Conservation (phyloP, 352 stramenopile genomes). For the Phytophthora tentaculata region DNA sequence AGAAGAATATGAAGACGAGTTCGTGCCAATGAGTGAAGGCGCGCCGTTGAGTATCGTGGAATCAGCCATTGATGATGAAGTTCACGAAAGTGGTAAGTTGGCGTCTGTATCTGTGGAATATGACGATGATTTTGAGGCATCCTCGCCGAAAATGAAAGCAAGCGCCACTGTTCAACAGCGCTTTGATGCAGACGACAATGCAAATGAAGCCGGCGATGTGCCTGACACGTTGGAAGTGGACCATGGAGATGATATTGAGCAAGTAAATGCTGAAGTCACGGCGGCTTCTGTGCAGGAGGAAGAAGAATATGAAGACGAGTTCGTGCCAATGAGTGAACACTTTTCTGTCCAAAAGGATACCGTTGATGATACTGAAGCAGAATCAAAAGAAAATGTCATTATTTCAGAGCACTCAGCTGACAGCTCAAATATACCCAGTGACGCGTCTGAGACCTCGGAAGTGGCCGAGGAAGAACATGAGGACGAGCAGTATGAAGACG, state of each 20-base stretch:
- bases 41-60: too few species aligned
- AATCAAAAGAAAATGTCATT: too few species aligned
- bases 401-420: too few species aligned
- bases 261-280: constrained; percentile 6
- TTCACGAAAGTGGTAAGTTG: background rate
- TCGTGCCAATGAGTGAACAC: constrained; percentile 37
- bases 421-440: too few species aligned
- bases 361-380: constrained; percentile 4
- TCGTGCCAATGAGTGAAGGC: constrained; percentile 40
- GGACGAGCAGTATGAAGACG: constrained; percentile 11
- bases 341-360: background rate
- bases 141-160: background rate
- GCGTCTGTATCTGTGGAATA: too few species aligned
- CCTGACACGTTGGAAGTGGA: constrained; percentile 3
- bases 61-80: background rate
- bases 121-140: too few species aligned
- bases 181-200: background rate
- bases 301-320: constrained; percentile 54
- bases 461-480: constrained; percentile 21
- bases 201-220: background rate
- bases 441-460: constrained; percentile 9
- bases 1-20: constrained; percentile 54
- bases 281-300: constrained; percentile 5
- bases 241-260: constrained; percentile 13
- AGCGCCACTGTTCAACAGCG: constrained; percentile 13